Percentiles rank a stretch among this genome's conserved stretches.
Evolutionary conservation across 2,329 filamentous ascomycete species (phyloP).

Genomic region (Colletotrichum endophyticum): DNA sequence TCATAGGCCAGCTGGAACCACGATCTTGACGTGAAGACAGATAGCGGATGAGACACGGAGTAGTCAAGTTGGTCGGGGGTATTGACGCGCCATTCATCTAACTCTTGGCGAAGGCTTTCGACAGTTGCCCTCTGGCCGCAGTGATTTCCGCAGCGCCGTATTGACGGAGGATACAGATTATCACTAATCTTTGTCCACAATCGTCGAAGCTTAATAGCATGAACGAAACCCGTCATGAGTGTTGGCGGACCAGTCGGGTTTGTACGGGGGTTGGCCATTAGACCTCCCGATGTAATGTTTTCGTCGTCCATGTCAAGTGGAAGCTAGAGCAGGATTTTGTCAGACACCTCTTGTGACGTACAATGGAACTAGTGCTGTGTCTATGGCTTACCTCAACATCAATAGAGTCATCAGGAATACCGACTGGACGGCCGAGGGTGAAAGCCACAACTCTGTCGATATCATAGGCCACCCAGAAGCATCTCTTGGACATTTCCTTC

Average conservation of each 20-base stretch:
- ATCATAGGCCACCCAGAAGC: conserved; percentile 37
- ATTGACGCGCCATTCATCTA: conserved; percentile 30
- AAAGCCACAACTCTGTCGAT: conserved; percentile 34
- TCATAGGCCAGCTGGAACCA: conserved; percentile 44
- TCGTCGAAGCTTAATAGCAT: conserved; percentile 31
- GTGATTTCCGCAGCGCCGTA: neutral
- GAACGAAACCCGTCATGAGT: conserved; percentile 32
- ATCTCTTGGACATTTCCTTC: conserved; percentile 32
- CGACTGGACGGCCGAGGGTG: conserved; percentile 33
- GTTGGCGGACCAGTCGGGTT: conserved; percentile 22
- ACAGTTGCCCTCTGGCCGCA: neutral
- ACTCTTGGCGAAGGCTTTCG: neutral
- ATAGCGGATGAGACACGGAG: conserved; percentile 20
- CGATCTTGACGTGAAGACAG: conserved; percentile 37
- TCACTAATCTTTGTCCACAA: conserved; percentile 33
- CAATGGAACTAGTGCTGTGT: neutral
- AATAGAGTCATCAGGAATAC: conserved; percentile 29
- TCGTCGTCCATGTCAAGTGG: conserved; percentile 35
- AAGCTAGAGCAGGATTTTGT: conserved; percentile 9
- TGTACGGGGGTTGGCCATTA: conserved; percentile 24
- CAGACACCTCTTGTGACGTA: neutral
- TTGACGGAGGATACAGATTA: conserved; percentile 24
- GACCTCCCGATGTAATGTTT: conserved; percentile 25
- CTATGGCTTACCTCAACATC: conserved; percentile 27
- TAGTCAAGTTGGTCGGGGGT: conserved; percentile 23